Evolutionary conservation across 2,329 filamentous ascomycete genomes (phyloP).

Genomic region (Endoconidiophora laricicola): DNA sequence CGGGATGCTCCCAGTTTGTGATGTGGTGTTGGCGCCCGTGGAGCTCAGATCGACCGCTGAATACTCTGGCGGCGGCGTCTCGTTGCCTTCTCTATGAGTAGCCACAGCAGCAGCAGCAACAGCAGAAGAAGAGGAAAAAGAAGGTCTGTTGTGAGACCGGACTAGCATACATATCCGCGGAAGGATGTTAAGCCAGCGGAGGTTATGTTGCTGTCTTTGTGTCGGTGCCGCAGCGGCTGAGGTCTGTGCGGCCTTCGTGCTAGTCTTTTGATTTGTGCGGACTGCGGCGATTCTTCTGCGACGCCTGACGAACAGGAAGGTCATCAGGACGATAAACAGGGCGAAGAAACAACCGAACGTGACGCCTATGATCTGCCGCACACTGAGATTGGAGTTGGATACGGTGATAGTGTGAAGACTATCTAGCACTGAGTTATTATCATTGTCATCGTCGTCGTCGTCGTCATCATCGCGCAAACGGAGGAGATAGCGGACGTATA

Average conservation of each 20-base stretch:
- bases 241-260: no score
- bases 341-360: neutral
- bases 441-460: conserved; percentile 2
- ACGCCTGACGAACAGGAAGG: neutral
- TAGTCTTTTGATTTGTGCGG: neutral
- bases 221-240: neutral
- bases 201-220: neutral
- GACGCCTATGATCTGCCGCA: conserved; percentile 2
- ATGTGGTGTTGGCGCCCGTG: neutral
- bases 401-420: neutral
- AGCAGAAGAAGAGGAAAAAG: neutral
- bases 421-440: neutral
- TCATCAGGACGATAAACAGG: neutral
- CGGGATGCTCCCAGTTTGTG: neutral
- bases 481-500: neutral
- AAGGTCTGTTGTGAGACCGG: no score
- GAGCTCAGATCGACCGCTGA: conserved; percentile 1
- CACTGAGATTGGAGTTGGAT: neutral
- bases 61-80: conserved; percentile 8
- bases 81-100: neutral
- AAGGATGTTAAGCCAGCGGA: neutral
- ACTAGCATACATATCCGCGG: neutral
- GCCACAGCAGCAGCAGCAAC: no score
- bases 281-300: neutral
- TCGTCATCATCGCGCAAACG: conserved; percentile 2